Conservation (phyloP, 1,139 yeast species). For the Saccharomyces hybrid region DNA sequence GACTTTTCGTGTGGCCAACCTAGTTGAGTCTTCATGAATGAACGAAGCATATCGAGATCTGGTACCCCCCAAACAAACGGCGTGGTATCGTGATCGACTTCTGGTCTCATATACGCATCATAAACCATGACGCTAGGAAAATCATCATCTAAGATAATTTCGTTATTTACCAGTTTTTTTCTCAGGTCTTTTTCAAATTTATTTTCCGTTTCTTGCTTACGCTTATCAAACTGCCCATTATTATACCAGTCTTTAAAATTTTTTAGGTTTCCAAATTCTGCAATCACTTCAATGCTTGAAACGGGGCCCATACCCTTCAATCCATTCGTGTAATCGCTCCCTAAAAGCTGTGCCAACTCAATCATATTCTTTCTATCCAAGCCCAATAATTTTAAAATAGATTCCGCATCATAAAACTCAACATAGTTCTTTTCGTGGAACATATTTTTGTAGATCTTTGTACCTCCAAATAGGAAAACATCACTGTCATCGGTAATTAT, state of each 20-base stretch:
- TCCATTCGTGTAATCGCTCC: constrained; percentile 94
- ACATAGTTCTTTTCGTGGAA: constrained; percentile 90
- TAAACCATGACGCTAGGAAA: constrained; percentile 68
- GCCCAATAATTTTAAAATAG: constrained; percentile 59
- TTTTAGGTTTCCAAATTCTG: constrained; percentile 57
- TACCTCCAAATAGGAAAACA: constrained; percentile 91
- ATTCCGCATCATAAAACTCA: constrained; percentile 65
- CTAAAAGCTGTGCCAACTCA: constrained; percentile 72
- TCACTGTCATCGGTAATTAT: constrained; percentile 97
- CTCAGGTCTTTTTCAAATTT: constrained; percentile 50
- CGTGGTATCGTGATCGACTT: constrained; percentile 73
- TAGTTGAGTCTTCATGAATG: constrained; percentile 60
- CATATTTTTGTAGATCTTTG: constrained; percentile 80
- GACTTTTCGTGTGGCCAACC: constrained; percentile 76
- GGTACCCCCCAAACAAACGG: constrained; percentile 89
- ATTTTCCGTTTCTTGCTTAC: constrained; percentile 37
- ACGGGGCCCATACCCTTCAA: constrained; percentile 91
- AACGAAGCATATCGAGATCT: constrained; percentile 68
- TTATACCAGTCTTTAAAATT: constrained; percentile 50
- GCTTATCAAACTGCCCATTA: constrained; percentile 35
- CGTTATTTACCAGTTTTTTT: constrained; percentile 49
- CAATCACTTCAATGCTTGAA: constrained; percentile 83
- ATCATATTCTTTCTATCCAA: constrained; percentile 57
- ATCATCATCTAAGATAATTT: constrained; percentile 41
- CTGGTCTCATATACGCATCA: constrained; percentile 72